Percentiles rank a stretch among this genome's conserved stretches.
Evolutionary conservation across 2,329 filamentous ascomycete species (phyloP).

Genomic region (Tolypocladium pustulatum): DNA sequence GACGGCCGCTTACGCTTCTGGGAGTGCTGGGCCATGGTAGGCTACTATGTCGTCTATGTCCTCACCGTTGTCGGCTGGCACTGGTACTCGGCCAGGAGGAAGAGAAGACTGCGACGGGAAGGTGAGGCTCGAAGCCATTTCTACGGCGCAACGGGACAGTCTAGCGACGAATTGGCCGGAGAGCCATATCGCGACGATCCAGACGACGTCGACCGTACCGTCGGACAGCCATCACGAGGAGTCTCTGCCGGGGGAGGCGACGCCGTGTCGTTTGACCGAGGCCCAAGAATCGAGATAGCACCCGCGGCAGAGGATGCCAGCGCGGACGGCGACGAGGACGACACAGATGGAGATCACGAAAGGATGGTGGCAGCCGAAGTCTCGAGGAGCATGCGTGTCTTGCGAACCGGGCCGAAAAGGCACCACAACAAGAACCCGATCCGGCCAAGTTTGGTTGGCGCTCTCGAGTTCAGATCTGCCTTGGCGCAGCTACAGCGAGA

Average conservation of each 20-base stretch:
- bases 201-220: constrained; percentile 15
- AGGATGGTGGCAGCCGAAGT: constrained; percentile 69
- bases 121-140: constrained; percentile 66
- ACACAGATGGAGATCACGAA: constrained; percentile 43
- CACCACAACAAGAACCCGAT: constrained; percentile 65
- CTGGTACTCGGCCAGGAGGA: constrained; percentile 63
- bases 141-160: constrained; percentile 41
- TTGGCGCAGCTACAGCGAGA: constrained; percentile 78
- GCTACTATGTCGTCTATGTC: constrained; percentile 85
- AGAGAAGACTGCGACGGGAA: constrained; percentile 50
- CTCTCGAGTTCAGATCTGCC: constrained; percentile 85
- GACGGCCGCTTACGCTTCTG: constrained; percentile 77
- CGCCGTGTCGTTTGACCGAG: constrained; percentile 32
- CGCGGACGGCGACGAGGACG: constrained; percentile 29
- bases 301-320: constrained; percentile 23
- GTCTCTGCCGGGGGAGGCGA: constrained; percentile 17
- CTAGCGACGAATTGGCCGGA: constrained; percentile 40
- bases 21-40: constrained; percentile 88
- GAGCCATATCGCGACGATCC: constrained; percentile 56
- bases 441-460: constrained; percentile 83
- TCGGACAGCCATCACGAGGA: constrained; percentile 7
- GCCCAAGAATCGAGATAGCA: constrained; percentile 35
- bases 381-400: constrained; percentile 85
- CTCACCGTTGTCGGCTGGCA: constrained; percentile 83
- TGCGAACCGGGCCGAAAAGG: constrained; percentile 55